phyloP scores from a whole-genome alignment of 1,284 basidiomycete species.

The Moniliella sp. region DNA sequence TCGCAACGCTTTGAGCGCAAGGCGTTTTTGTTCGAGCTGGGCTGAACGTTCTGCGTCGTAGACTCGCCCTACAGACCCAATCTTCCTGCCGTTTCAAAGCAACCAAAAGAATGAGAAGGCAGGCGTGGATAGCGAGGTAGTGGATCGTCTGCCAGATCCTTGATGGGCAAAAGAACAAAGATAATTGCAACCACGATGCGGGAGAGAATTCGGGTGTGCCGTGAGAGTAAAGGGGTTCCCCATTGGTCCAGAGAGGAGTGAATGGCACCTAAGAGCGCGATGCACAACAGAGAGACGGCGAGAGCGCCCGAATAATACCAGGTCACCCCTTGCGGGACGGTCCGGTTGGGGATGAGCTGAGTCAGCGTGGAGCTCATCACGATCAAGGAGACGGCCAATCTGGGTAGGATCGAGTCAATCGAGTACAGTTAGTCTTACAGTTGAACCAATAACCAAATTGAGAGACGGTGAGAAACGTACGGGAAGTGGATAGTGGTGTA shows the following conservation, averaged over 20 bases:
- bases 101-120: constrained; percentile 11
- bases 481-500: constrained; percentile 29
- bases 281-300: constrained; percentile 9
- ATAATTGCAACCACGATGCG: constrained; percentile 11
- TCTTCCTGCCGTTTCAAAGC: constrained; percentile 23
- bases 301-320: constrained; percentile 24
- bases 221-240: constrained; percentile 13
- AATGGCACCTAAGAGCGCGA: constrained; percentile 17
- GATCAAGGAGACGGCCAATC: constrained; percentile 20
- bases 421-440: too few relatives aligned
- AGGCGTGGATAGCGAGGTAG: constrained; percentile 11
- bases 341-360: constrained; percentile 6
- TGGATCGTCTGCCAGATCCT: constrained; percentile 9
- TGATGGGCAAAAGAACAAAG: constrained; percentile 13
- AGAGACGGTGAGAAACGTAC: too few relatives aligned
- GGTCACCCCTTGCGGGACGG: constrained; percentile 8
- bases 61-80: constrained; percentile 17
- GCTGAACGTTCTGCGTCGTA: constrained; percentile 11
- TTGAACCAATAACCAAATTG: too few relatives aligned
- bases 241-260: constrained; percentile 19
- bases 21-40: too few relatives aligned
- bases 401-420: too few relatives aligned
- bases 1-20: too few relatives aligned
- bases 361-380: constrained; percentile 12
- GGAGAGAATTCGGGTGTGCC: constrained; percentile 8